Conservation (phyloP, 129 eudicot genomes). For the Artemisia annua region DNA sequence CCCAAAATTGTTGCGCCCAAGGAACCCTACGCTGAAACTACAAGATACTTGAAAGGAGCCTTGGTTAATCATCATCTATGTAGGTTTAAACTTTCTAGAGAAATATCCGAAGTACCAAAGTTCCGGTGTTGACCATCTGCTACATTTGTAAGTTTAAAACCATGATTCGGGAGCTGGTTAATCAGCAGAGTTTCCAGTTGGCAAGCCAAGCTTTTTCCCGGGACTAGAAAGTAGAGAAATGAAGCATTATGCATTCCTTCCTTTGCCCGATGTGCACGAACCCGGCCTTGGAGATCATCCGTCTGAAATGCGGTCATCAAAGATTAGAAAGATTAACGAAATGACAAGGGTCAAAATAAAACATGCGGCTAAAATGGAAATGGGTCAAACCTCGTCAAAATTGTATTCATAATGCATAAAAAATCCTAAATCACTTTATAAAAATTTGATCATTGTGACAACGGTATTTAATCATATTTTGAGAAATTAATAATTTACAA, state of each 20-base stretch:
- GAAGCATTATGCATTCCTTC: constrained; percentile 70
- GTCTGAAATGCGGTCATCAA: constrained; percentile 44
- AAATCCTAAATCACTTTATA: no score
- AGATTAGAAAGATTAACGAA: constrained; percentile 9
- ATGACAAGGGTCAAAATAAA: no score
- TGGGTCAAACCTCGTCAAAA: no score
- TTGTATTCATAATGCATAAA: no score
- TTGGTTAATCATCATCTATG: constrained; percentile 54
- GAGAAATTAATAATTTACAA: no score
- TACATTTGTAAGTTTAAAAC: constrained; percentile 71
- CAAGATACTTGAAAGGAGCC: constrained; percentile 1
- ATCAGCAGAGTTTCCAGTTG: constrained; percentile 85
- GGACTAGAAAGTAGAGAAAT: constrained; percentile 70
- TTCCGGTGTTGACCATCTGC: constrained; percentile 93
- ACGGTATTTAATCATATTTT: no score
- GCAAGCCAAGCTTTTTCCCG: constrained; percentile 91
- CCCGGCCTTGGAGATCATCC: constrained; percentile 84
- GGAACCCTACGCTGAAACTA: constrained; percentile 19
- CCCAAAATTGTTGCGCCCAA: constrained; percentile 55
- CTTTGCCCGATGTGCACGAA: constrained; percentile 71
- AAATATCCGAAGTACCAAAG: constrained; percentile 62
- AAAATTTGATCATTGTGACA: no score
- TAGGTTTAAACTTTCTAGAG: constrained; percentile 44
- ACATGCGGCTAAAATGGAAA: no score
- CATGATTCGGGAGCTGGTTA: constrained; percentile 76